Conservation (phyloP, 208 protist genomes). For the Wallacemonas sp. region DNA sequence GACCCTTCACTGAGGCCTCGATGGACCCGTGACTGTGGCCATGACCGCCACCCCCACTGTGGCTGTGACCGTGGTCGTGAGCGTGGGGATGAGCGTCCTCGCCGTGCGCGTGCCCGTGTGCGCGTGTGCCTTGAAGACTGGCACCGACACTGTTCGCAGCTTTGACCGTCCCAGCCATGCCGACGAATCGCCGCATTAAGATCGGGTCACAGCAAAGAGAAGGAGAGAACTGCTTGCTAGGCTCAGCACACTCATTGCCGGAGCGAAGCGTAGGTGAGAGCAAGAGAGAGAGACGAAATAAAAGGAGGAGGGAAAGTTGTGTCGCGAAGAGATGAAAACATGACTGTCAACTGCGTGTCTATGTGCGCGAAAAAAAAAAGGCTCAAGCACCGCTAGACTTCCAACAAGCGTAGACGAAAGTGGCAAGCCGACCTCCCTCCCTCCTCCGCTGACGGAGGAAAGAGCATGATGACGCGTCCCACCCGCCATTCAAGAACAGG, state of each 20-base stretch:
- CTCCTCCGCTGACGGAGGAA: too few relatives aligned
- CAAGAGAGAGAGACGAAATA: not conserved
- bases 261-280: too few relatives aligned
- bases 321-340: not conserved
- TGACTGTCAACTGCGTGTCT: too few relatives aligned
- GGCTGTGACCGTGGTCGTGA: conserved; percentile 37
- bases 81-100: conserved; percentile 13
- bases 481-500: too few relatives aligned
- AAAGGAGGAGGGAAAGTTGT: conserved; percentile 8
- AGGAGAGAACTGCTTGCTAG: not conserved
- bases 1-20: conserved; percentile 48
- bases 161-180: conserved; percentile 12
- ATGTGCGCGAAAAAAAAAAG: not conserved
- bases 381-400: not conserved
- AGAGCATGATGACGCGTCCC: too few relatives aligned
- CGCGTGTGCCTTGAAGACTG: not conserved
- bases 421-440: too few relatives aligned
- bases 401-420: too few relatives aligned
- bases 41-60: conserved; percentile 31
- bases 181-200: conserved; percentile 33
- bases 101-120: not conserved
- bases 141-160: not conserved
- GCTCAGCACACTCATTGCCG: too few relatives aligned
- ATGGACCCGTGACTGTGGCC: conserved; percentile 54
- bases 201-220: not conserved